A percentile compares a stretch with the other conserved stretches of the same genome.
Evolutionary conservation across 169 alveolate genomes (phyloP).

Genomic region (Eimeria nieschulzi): DNA sequence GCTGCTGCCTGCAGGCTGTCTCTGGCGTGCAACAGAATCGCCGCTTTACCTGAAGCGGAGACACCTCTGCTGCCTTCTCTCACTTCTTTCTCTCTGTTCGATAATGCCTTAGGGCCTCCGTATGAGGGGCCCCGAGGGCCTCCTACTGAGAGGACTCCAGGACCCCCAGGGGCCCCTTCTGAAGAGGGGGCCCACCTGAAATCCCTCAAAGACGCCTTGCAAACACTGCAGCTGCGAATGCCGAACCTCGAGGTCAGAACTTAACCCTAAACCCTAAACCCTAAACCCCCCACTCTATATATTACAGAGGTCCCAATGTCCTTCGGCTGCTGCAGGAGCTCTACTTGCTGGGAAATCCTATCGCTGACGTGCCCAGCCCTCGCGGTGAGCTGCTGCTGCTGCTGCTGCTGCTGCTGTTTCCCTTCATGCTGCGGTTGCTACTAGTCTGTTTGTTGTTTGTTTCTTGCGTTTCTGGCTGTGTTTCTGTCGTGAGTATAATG

Average conservation of each 20-base stretch:
- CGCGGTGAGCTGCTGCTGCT: not conserved
- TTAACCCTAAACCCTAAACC: not conserved
- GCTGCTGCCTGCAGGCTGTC: not conserved
- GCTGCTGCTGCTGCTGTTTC: constrained; percentile 7
- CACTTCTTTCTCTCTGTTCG: not conserved
- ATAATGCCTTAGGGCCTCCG: not conserved
- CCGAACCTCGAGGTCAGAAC: not conserved
- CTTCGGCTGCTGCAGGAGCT: constrained; percentile 6
- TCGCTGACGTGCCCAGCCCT: not conserved
- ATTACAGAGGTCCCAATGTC: not conserved
- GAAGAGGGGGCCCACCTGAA: too few relatives aligned
- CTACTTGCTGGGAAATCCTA: not conserved
- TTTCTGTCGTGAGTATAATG: not conserved
- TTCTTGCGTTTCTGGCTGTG: not conserved
- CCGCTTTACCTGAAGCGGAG: not conserved
- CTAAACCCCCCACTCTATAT: not conserved
- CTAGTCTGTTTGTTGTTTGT: not conserved
- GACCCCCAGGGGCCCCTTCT: too few relatives aligned
- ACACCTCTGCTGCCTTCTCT: not conserved
- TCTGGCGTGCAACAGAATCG: not conserved
- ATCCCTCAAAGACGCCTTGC: too few relatives aligned
- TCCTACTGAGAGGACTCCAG: too few relatives aligned
- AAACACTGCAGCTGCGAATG: not conserved
- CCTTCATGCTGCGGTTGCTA: not conserved
- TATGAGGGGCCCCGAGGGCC: not conserved